Evolutionary conservation across 805 yeast species (phyloP).

Genomic region (Candida loeiensis): DNA sequence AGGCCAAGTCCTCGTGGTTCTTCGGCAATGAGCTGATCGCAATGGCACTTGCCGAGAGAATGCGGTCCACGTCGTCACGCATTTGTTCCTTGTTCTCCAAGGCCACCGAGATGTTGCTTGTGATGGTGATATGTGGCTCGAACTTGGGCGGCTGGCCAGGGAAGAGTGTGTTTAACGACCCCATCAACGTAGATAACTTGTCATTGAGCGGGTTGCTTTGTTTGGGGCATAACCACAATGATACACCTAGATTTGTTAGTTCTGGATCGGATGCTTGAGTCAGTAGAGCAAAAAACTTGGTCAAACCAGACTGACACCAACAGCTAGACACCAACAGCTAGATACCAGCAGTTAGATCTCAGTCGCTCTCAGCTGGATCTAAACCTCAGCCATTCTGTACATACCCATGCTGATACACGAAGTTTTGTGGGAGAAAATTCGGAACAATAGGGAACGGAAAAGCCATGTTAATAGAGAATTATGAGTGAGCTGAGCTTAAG

Average conservation of each 20-base stretch:
- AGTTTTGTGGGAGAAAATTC: no score
- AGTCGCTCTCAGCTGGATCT: no score
- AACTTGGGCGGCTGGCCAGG: conserved; percentile 62
- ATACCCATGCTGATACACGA: no score
- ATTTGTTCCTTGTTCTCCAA: conserved; percentile 31
- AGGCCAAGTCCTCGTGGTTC: conserved; percentile 38
- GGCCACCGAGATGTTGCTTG: conserved; percentile 53
- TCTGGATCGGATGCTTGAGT: background rate
- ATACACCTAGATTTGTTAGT: conserved; percentile 35
- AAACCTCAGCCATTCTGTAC: background rate
- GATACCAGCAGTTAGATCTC: no score
- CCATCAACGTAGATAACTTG: conserved; percentile 54
- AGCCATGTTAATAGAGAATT: no score
- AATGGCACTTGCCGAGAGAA: conserved; percentile 55
- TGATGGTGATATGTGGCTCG: conserved; percentile 75
- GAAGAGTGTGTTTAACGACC: conserved; percentile 67
- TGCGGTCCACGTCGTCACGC: conserved; percentile 54
- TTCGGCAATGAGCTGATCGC: conserved; percentile 46
- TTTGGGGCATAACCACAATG: conserved; percentile 77
- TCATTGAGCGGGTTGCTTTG: conserved; percentile 51
- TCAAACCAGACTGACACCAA: no score
- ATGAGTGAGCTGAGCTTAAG: no score
- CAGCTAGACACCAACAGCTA: no score
- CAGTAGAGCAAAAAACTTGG: background rate
- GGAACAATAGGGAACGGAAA: no score